Evolutionary conservation across 1,284 basidiomycete genomes (phyloP).

Genomic region (Wolfiporia cocos): DNA sequence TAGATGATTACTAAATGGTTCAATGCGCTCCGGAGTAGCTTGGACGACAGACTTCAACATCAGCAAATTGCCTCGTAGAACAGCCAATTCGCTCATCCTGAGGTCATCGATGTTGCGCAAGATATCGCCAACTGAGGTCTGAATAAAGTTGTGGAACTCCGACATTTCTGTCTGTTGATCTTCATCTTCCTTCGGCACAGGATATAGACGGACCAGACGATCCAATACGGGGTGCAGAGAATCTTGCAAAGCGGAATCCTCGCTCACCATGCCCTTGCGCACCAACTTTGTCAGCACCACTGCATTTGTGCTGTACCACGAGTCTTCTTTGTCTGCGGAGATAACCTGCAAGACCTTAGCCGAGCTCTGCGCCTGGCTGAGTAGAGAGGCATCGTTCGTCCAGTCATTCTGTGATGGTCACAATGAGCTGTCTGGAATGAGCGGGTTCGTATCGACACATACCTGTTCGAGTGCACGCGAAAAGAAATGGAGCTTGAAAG

Average conservation of each 20-base stretch:
- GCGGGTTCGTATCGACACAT: conserved; percentile 25
- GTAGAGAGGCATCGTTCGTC: conserved; percentile 48
- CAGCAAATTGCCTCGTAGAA: conserved; percentile 76
- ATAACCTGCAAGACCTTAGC: conserved; percentile 91
- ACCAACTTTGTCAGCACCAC: conserved; percentile 84
- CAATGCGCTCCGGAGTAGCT: conserved; percentile 79
- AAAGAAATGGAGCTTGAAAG: conserved; percentile 89
- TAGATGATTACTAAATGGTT: conserved; percentile 72
- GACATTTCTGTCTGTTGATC: conserved; percentile 60
- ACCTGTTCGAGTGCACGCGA: conserved; percentile 79
- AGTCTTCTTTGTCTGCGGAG: conserved; percentile 75
- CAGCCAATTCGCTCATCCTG: conserved; percentile 26
- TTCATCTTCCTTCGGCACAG: conserved; percentile 77
- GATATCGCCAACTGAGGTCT: conserved; percentile 77
- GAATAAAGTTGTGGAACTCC: conserved; percentile 77
- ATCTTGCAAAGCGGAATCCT: conserved; percentile 75
- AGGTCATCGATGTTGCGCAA: conserved; percentile 49
- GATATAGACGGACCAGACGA: conserved; percentile 79
- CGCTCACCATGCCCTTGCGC: conserved; percentile 80
- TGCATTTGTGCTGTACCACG: conserved; percentile 80
- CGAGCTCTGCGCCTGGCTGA: conserved; percentile 74
- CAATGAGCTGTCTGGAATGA: too few relatives aligned
- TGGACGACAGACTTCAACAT: conserved; percentile 90
- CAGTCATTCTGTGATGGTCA: conserved; percentile 57
- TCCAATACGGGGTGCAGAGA: conserved; percentile 83